phyloP scores from a whole-genome alignment of 2,329 filamentous ascomycete species.

The Aureobasidium lini region DNA sequence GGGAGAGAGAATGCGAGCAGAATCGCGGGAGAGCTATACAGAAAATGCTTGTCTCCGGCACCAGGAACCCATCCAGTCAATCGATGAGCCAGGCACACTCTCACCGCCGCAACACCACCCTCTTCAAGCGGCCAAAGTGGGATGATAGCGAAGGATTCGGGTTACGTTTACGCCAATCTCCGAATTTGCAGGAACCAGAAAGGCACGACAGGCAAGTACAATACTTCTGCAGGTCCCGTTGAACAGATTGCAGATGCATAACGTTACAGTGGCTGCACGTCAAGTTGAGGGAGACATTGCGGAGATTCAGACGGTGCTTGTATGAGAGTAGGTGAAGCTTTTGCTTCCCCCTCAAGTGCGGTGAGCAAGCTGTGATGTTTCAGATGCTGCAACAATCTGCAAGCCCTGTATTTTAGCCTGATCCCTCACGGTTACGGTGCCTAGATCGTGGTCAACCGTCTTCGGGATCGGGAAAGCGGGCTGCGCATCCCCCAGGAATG shows the following conservation, averaged over 20 bases:
- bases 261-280: conserved; percentile 7
- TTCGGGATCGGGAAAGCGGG: not conserved
- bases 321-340: not conserved
- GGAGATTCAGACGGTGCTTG: conserved; percentile 3
- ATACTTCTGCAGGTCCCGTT: conserved; percentile 8
- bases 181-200: conserved; percentile 1
- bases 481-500: conserved; percentile 8
- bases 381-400: conserved; percentile 3
- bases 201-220: conserved; percentile 1
- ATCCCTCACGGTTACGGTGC: not conserved
- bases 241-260: conserved; percentile 6
- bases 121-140: not conserved
- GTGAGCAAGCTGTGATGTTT: conserved; percentile 8
- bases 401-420: conserved; percentile 5
- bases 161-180: not conserved
- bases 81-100: conserved; percentile 3
- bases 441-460: not conserved
- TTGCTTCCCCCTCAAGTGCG: conserved; percentile 6
- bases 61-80: conserved; percentile 11
- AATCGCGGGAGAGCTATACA: not conserved
- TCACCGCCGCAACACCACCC: not conserved
- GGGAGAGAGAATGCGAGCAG: not conserved
- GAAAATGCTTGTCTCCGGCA: conserved; percentile 6
- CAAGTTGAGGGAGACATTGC: not conserved
- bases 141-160: not conserved